Percentiles rank a stretch among this genome's conserved stretches.
Conservation (phyloP, 2,329 filamentous ascomycete genomes). For the Phaeosphaeria sp. region DNA sequence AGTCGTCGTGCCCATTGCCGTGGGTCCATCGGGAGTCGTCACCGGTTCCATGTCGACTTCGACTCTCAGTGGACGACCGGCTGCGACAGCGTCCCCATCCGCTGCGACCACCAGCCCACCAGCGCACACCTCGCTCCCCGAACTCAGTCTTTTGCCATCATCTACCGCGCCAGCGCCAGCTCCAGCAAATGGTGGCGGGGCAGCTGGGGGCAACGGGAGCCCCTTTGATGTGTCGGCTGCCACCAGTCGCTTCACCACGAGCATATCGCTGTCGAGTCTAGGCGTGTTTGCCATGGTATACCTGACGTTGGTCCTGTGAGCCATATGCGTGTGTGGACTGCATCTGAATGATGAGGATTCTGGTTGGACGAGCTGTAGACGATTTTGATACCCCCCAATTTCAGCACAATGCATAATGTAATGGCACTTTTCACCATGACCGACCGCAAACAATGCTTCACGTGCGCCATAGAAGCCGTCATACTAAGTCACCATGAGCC, state of each 20-base stretch:
- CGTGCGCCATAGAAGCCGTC: too few species aligned
- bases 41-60: slow-evolving; percentile 29
- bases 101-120: slow-evolving; percentile 12
- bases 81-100: slow-evolving; percentile 4
- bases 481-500: too few species aligned
- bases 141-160: slow-evolving; percentile 6
- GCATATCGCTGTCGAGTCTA: slow-evolving; percentile 9
- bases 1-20: slow-evolving; percentile 28
- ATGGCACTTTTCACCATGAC: background rate
- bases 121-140: slow-evolving; percentile 6
- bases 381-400: background rate
- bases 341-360: background rate
- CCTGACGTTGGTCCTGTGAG: slow-evolving; percentile 11
- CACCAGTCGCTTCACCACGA: slow-evolving; percentile 15
- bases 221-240: slow-evolving; percentile 37
- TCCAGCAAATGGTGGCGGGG: slow-evolving; percentile 12
- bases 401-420: slow-evolving; percentile 1
- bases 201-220: slow-evolving; percentile 29
- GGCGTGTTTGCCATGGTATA: slow-evolving; percentile 17
- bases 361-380: background rate
- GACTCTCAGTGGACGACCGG: slow-evolving; percentile 18
- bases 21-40: slow-evolving; percentile 27
- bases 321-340: background rate
- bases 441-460: too few species aligned
- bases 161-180: slow-evolving; percentile 9